A percentile compares a stretch with the other conserved stretches of the same genome.
Conservation (phyloP, 441 rosid species). For the Jatropha multifida region DNA sequence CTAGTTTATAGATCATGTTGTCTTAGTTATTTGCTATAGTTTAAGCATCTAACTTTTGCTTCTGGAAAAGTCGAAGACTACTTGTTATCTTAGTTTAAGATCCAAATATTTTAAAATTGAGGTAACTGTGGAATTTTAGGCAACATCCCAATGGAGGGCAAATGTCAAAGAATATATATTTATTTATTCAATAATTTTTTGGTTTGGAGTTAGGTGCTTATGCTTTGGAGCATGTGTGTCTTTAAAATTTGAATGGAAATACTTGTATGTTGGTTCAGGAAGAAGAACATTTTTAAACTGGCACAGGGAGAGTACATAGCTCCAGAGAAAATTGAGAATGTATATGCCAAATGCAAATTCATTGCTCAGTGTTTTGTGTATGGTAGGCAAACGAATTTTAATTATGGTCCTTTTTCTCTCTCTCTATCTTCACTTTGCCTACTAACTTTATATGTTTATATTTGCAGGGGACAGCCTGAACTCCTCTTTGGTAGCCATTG, state of each 20-base stretch:
- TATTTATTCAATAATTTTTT: neutral
- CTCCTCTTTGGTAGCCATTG: conserved; percentile 82
- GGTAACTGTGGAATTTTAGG: neutral
- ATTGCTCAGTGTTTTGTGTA: conserved; percentile 81
- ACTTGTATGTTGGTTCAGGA: conserved; percentile 51
- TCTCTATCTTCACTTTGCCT: neutral
- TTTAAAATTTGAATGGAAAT: conserved; percentile 3
- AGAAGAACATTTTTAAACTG: conserved; percentile 98
- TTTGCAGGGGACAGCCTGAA: conserved; percentile 89
- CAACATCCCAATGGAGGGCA: neutral
- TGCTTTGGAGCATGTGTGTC: too few species aligned
- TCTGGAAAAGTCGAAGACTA: neutral
- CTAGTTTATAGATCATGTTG: neutral
- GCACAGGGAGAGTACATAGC: conserved; percentile 99
- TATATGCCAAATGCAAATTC: conserved; percentile 87
- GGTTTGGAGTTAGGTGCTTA: neutral
- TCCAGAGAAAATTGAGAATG: conserved; percentile 98
- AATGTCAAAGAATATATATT: neutral
- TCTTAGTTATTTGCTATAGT: neutral
- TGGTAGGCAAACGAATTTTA: conserved; percentile 45
- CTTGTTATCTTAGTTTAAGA: neutral
- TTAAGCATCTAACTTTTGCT: neutral
- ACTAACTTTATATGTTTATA: conserved; percentile 26
- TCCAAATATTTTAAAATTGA: neutral
- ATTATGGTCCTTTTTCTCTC: conserved; percentile 6